These are phyloP conservation scores for Chlorella variabilis DNA, from an alignment of 163 green algal genomes.

Conservation along the genomic window DNA sequence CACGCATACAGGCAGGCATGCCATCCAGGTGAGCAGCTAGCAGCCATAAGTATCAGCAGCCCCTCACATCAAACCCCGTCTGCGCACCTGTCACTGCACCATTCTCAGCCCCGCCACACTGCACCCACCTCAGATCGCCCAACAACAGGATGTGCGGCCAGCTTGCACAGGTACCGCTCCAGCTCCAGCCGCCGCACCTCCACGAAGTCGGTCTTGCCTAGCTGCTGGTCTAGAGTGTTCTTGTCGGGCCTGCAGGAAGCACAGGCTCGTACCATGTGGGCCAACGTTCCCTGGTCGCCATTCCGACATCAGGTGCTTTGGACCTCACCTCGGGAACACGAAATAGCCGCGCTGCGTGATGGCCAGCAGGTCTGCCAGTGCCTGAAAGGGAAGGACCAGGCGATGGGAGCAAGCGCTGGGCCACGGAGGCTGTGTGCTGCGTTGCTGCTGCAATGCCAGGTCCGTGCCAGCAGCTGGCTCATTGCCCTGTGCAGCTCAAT, in stretches of 20 bases:
- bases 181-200: conserved; percentile 51
- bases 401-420: too few relatives aligned
- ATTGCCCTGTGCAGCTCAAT: too few relatives aligned
- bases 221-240: conserved; percentile 58
- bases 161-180: conserved; percentile 61
- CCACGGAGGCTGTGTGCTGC: background rate
- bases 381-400: too few relatives aligned
- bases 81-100: too few relatives aligned
- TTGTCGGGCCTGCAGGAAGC: conserved; percentile 59
- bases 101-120: background rate
- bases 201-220: conserved; percentile 52
- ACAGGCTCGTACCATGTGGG: too few relatives aligned
- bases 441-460: too few relatives aligned
- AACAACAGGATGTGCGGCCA: conserved; percentile 64
- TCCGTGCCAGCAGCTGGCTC: too few relatives aligned
- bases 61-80: too few relatives aligned
- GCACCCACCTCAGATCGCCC: background rate
- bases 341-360: conserved; percentile 66
- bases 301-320: too few relatives aligned
- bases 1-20: background rate
- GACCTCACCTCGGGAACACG: conserved; percentile 58
- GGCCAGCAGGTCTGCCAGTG: conserved; percentile 63
- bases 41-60: too few relatives aligned
- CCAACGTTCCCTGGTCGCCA: too few relatives aligned
- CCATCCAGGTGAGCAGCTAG: too few relatives aligned